phyloP scores from a whole-genome alignment of 2,329 filamentous ascomycete species.

The Xenoacremonium recifei region DNA sequence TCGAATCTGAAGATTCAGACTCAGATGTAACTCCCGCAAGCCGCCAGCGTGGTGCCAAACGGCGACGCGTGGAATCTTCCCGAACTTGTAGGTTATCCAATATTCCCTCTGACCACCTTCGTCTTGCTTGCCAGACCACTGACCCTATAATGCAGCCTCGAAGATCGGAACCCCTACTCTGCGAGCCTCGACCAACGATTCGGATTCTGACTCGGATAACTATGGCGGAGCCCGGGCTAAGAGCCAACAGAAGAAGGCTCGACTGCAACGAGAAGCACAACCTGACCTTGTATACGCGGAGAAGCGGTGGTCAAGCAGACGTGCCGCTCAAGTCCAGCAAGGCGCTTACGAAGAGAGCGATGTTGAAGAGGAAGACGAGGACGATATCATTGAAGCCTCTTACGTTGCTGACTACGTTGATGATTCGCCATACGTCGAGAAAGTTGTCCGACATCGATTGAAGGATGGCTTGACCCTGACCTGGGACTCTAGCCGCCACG shows the following conservation, averaged over 20 bases:
- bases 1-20: constrained; percentile 63
- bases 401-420: constrained; percentile 71
- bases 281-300: constrained; percentile 68
- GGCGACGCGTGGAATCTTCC: constrained; percentile 66
- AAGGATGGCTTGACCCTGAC: constrained; percentile 64
- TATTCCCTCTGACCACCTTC: constrained; percentile 7
- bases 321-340: constrained; percentile 72
- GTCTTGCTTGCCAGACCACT: constrained; percentile 10
- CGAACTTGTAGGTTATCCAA: constrained; percentile 60
- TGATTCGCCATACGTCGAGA: constrained; percentile 81
- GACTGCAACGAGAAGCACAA: constrained; percentile 67
- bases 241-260: constrained; percentile 72
- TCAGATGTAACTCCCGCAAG: constrained; percentile 64
- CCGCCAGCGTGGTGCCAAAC: constrained; percentile 62
- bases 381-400: constrained; percentile 57
- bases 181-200: constrained; percentile 56
- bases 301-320: constrained; percentile 87
- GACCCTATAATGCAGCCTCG: constrained; percentile 44
- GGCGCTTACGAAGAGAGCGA: constrained; percentile 67
- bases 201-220: constrained; percentile 70
- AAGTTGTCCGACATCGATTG: constrained; percentile 81
- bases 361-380: constrained; percentile 62
- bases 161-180: constrained; percentile 58
- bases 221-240: constrained; percentile 77
- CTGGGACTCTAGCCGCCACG: constrained; percentile 60